Base-by-base conservation (phyloP, 83 land plant species). In the Thuja plicata region DNA sequence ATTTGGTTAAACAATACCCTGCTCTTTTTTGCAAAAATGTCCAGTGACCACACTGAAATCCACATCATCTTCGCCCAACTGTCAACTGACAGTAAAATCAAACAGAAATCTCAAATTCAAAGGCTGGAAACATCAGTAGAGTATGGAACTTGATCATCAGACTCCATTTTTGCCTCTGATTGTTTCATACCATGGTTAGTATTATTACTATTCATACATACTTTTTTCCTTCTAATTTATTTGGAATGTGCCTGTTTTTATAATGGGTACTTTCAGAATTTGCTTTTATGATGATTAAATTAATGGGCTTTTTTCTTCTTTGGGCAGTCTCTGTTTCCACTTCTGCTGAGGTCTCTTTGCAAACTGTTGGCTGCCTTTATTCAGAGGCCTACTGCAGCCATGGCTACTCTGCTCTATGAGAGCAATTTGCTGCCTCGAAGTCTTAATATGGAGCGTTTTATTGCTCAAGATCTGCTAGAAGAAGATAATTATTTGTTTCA, bases 401-500 rank as follows among this genome's bases (percentile, higher is more conserved):
- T 91, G 40, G 79, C 93, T 0, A 93, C 94, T 4, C 24, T 93
- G 6, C 83, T 93, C 24, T 89, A 82, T 57, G 88, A 90, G 88
- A 89, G 94, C 84, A 79, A 90, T 76, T 89, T 92, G 52, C 91
- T 93, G 8, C 94, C 94, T 9, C 87, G 90, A 4, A 55, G 91
- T 55, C 55, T 70, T 24, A 89, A 89, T 90, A 66, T 93, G 88
- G 93, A 91, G 81, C 81, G 94, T 21, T 35, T 89, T 57, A 90
- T 93, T 27, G 82, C 88, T 8, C 16, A 17, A 0, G 93, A 93
- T 62, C 87, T 93, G n/a, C 38, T 93, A 38, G 55, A 91, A 9
- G 71, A 27, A 2, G 89, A 90, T 4, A 93, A 93, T 74, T 86
- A 91, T 66, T 10, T 93, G 40, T 90, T 93, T 76, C 88, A 86